Evolutionary conservation across 140 eudicot genomes (phyloP).

Genomic region (Cichorium intybus): DNA sequence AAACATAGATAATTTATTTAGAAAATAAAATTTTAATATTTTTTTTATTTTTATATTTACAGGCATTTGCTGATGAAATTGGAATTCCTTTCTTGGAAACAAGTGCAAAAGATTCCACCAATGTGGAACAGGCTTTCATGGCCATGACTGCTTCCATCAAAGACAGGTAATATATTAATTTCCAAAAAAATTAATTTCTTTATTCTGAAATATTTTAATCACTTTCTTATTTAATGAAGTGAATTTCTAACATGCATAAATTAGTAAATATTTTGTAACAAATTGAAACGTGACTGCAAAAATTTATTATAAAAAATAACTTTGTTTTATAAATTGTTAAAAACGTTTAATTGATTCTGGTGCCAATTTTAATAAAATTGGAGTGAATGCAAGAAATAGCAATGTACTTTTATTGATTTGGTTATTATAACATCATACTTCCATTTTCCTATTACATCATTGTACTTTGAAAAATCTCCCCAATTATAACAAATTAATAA

Average conservation of each 20-base stretch:
- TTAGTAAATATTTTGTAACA: not conserved
- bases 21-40: not conserved
- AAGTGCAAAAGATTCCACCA: slow-evolving; percentile 71
- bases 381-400: no score
- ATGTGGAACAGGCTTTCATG: slow-evolving; percentile 85
- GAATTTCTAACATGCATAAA: not conserved
- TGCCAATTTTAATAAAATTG: no score
- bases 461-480: no score
- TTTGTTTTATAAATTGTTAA: no score
- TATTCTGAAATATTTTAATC: not conserved
- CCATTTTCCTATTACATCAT: no score
- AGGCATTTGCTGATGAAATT: slow-evolving; percentile 90
- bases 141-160: slow-evolving; percentile 78
- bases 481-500: no score
- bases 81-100: slow-evolving; percentile 87
- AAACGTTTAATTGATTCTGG: no score
- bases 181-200: not conserved
- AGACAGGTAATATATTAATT: slow-evolving; percentile 39
- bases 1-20: not conserved
- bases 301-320: not conserved
- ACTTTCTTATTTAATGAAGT: not conserved
- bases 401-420: no score
- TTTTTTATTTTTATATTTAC: not conserved
- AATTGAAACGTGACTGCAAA: not conserved
- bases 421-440: no score